Evolutionary conservation across 75 land plant species (phyloP), one percentile per base, ranked within the genome.

Genomic region (Ceratopteris richardii): DNA sequence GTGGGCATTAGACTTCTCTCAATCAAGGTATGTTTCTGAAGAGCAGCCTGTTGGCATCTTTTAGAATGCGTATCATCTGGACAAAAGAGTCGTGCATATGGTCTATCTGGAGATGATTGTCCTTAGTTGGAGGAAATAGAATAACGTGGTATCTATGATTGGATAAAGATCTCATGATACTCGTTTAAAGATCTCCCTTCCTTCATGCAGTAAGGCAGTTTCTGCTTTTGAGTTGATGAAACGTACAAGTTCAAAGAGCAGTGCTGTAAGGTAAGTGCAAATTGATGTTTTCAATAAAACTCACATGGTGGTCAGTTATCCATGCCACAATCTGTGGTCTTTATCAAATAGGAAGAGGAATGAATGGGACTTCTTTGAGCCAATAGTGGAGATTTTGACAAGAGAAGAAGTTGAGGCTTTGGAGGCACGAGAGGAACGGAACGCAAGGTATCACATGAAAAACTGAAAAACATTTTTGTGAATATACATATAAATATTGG

Each of bases 351-450:
- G 96, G 82, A 85, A 81, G 61, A 80, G 82, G 51, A 91, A 70
- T 55, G 97, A 91, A 28, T 84, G 88, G 92, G 88, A 87, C 54
- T 36, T 77, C 20, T 91, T 79, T 69, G 92, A 91, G 57, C 97
- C 97, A 18, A 60, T 76, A 48, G 83, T 91, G 24, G 93, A 91
- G 61, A 51, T 87, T 37, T 57, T 91, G 29, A 84, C 88, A 31
- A 70, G 72, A 27, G 88, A 87, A 65, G 97, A 91, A 57, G 80
- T 77, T 0, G 83, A 78, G 57, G 86, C 82, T 37, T 77, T 91
- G n/a, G 82, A 91, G 62, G 86, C 88, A 29, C 83, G 62, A 62
- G 87, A 86, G 70, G 95, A 82, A 41, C 68, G 72, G 56, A 80
- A 54, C 61, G 78, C 77, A 47, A 72, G 96, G 70, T 85, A 62